These are phyloP conservation scores for Mortierella sp. DNA, from an alignment of 371 early-diverging fungal genomes.

Conservation along the genomic window DNA sequence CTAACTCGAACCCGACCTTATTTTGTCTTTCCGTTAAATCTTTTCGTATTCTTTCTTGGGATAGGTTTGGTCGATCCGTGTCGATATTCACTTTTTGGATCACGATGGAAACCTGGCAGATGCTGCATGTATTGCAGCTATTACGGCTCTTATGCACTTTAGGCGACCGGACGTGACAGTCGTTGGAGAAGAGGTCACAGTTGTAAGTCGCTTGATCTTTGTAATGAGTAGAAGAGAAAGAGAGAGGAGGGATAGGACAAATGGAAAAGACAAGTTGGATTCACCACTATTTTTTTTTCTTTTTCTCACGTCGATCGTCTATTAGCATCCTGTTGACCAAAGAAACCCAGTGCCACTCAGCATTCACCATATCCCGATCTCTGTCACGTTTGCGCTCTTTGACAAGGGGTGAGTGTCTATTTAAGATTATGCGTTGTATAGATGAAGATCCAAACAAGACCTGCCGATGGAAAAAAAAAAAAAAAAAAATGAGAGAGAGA, in stretches of 20 bases:
- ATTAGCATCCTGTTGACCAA: conserved; percentile 85
- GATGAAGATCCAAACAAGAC: no score
- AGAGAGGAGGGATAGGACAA: no score
- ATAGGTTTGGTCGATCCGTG: conserved; percentile 91
- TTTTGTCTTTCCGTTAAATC: not conserved
- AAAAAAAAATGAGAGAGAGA: no score
- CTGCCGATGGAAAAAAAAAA: no score
- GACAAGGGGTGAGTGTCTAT: conserved; percentile 74
- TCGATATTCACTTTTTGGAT: conserved; percentile 92
- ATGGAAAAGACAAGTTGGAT: not conserved
- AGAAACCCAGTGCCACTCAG: conserved; percentile 92
- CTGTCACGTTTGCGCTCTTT: conserved; percentile 91
- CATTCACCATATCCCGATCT: conserved; percentile 94
- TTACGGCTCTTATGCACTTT: conserved; percentile 91
- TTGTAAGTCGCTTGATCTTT: conserved; percentile 66
- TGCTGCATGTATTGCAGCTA: conserved; percentile 91
- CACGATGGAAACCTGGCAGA: conserved; percentile 94
- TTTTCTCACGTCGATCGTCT: not conserved
- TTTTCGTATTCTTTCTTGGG: not conserved
- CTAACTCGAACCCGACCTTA: not conserved
- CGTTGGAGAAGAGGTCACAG: conserved; percentile 87
- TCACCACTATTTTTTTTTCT: conserved; percentile 2
- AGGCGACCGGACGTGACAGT: conserved; percentile 94
- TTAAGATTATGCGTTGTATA: no score
- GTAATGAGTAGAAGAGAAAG: no score